Base-by-base conservation (phyloP, 495 filamentous ascomycete species). In the Amniculicola lignicola region DNA sequence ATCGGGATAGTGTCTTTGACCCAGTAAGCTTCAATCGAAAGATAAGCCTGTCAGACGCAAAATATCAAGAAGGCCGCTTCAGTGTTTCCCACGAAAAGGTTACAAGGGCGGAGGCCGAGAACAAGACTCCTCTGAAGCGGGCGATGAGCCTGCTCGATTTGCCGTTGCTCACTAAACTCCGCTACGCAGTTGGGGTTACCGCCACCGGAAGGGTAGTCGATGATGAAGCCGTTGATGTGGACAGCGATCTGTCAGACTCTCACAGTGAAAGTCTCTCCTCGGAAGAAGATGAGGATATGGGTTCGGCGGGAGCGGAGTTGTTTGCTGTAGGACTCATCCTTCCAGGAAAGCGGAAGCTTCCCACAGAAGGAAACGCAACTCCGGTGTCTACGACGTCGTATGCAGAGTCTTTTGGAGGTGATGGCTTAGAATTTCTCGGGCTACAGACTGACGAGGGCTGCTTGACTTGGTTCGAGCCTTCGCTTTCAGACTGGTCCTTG, bases 1-100 rank as follows among this genome's bases (percentile, higher is more conserved):
- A 48, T 29, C 52, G 43, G 33, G 70, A 70, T 29, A 78, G 76
- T 18, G 65, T 74, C 46, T 81, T 78, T 62, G 70, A 74, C 31
- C 72, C 77, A 1, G 70, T 80, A 9, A 54, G 66, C 14, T 81
- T 81, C 52, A 73, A 73, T 58, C 67, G 62, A 33, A 75, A 70
- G 40, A 60, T 77, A 36, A 72, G 63, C 41, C 49, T 71, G 28
- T 75, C 75, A 61, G 73, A 79, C 53, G 67, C 75, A 36, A 82
- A 81, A 57, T 82, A 82, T 33, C 55, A 70, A 24, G 61, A 71
- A 14, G 79, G 79, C 18, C 75, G 75, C 19, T 82, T 81, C 57
- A 73, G 70, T 62, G 79, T 81, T 36, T 12, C 46, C 3, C 29
- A 23, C 21, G 27, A 35, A 24, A 37, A 41, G 11, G 23, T 25